These are phyloP conservation scores for Hanseniaspora valbyensis DNA, from an alignment of 805 yeast genomes.

Conservation along the genomic window DNA sequence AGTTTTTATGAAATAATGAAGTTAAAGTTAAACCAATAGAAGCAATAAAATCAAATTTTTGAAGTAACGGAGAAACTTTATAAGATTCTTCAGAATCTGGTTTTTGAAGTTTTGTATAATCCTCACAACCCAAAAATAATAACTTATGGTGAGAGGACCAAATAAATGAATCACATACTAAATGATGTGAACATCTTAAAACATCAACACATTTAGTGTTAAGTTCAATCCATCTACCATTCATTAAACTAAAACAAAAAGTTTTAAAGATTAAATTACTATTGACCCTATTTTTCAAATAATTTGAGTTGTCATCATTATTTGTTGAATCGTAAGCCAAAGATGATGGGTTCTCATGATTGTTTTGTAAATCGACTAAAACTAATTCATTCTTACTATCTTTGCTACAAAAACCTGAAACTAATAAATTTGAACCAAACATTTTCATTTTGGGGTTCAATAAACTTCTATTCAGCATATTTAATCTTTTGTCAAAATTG, in stretches of 20 bases:
- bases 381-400: conserved; percentile 21
- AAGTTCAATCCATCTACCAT: conserved; percentile 50
- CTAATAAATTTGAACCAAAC: conserved; percentile 55
- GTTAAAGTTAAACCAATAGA: conserved; percentile 47
- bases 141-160: conserved; percentile 75
- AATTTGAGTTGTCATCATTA: neutral
- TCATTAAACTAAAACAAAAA: conserved; percentile 26
- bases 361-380: conserved; percentile 34
- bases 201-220: conserved; percentile 44
- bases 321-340: neutral
- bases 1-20: conserved; percentile 29
- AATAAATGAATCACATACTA: conserved; percentile 56
- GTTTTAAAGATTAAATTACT: conserved; percentile 22
- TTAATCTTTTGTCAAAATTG: conserved; percentile 17
- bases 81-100: neutral
- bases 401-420: conserved; percentile 47
- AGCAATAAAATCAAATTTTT: conserved; percentile 36
- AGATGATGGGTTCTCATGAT: conserved; percentile 45
- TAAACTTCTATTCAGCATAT: conserved; percentile 33
- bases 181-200: conserved; percentile 39
- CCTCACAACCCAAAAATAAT: conserved; percentile 42
- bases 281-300: neutral
- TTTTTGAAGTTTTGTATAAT: conserved; percentile 19
- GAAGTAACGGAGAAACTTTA: conserved; percentile 28
- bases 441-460: conserved; percentile 48